These are phyloP conservation scores for Endoconidiophora polonica DNA, from an alignment of 2,329 filamentous ascomycete species.

Conservation along the genomic window DNA sequence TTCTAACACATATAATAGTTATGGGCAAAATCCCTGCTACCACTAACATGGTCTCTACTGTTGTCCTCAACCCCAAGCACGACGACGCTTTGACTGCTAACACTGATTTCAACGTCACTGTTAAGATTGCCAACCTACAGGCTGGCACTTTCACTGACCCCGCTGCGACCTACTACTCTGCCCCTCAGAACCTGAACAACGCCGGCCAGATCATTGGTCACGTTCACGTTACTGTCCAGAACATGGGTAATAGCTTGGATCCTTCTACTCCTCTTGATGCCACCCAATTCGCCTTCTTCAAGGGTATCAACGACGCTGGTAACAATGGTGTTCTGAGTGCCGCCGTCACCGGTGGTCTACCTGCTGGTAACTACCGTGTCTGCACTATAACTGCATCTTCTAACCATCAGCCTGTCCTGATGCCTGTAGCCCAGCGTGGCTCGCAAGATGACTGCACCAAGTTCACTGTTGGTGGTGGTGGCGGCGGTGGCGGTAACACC, in stretches of 20 bases:
- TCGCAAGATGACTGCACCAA: constrained; percentile 48
- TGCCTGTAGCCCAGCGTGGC: constrained; percentile 51
- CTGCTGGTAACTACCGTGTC: constrained; percentile 45
- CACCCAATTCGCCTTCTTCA: constrained; percentile 43
- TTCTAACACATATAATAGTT: constrained; percentile 19
- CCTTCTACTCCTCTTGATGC: constrained; percentile 36
- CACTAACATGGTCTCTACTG: constrained; percentile 39
- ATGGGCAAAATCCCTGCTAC: constrained; percentile 44
- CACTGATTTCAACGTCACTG: constrained; percentile 34
- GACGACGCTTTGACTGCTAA: constrained; percentile 30
- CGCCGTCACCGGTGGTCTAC: constrained; percentile 39
- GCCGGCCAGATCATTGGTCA: constrained; percentile 38
- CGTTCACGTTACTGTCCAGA: constrained; percentile 42
- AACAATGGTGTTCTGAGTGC: constrained; percentile 36
- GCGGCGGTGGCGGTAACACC: constrained; percentile 13
- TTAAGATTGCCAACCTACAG: constrained; percentile 35
- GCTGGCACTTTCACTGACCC: constrained; percentile 47
- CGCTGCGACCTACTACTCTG: constrained; percentile 41
- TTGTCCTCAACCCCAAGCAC: constrained; percentile 37
- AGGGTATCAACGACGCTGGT: constrained; percentile 47
- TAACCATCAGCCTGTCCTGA: constrained; percentile 50
- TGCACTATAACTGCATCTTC: constrained; percentile 47
- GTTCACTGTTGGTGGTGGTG: constrained; percentile 31
- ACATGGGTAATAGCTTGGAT: constrained; percentile 33
- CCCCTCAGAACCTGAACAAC: constrained; percentile 35